Base-by-base conservation (phyloP, 202 grass and related monocot genomes). In the Musa balbisiana region DNA sequence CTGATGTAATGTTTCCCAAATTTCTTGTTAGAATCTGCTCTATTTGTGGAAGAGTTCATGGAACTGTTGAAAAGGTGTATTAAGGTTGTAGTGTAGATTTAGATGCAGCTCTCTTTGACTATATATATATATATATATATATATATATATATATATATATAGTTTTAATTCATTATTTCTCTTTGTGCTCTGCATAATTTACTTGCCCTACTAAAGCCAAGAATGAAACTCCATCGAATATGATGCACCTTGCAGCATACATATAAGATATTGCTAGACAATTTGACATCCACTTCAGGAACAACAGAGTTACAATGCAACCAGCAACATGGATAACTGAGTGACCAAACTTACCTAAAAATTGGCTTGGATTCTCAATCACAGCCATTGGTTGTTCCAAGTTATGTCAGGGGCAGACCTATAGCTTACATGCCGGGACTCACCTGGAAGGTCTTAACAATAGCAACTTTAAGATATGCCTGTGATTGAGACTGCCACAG, bases 401-500 rank as follows among this genome's bases (percentile, higher is more conserved):
- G 63, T 65, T 12, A 8, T 27, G 21, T 0, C 22, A 65, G 11
- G 63, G 12, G 26, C 63, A 65, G 63, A 65, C 63, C 63, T 15
- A 26, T 26, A 15, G 10, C 63, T 65, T 65, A 65, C 21, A 27
- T 26, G 63, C 0, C 14, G 0, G 11, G 11, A 12, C 63, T 27
- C 23, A 65, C 63, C 63, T 20, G 9, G 11, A 27, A 12, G 23
- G 23, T 22, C 33, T 26, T 21, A 13, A 65, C 23, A 65, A 15
- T 20, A 6, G 10, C 63, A 26, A 20, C 23, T 27, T 65, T 27
- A 21, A 27, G 63, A 65, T 3, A 13, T 73, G 67, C 69, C 10
- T 64, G 51, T 60, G 66, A 66, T 60, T 72, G 71, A 84, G 63
- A 72, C 51, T 52, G 51, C 49, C 26, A 65, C 62, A 64, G 73